Conservation (phyloP, 2,329 filamentous ascomycete species). For the Colletotrichum coccodes region DNA sequence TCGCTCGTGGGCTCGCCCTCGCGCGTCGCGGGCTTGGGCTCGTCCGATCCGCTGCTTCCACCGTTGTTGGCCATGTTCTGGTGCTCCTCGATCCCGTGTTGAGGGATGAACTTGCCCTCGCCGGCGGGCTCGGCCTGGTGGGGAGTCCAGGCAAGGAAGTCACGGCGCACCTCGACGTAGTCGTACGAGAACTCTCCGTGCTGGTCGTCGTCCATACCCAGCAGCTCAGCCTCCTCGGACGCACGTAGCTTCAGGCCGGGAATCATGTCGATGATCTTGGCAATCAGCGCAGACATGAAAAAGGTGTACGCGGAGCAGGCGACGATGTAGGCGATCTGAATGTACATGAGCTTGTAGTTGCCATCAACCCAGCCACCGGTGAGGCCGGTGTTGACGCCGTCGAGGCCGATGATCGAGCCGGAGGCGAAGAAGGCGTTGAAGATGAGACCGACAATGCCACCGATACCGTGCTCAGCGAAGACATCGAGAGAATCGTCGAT, state of each 20-base stretch:
- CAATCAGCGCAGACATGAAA: constrained; percentile 77
- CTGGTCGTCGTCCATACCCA: constrained; percentile 91
- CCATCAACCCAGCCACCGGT: constrained; percentile 80
- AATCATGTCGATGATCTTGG: constrained; percentile 78
- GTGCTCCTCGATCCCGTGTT: constrained; percentile 79
- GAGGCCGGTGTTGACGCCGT: constrained; percentile 77
- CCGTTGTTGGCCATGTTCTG: constrained; percentile 47
- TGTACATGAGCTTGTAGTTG: constrained; percentile 79
- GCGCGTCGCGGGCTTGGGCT: constrained; percentile 25
- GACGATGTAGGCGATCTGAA: constrained; percentile 81
- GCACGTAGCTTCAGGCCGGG: constrained; percentile 84
- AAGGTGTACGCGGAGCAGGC: constrained; percentile 76
- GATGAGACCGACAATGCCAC: constrained; percentile 74
- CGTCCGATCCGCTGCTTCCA: constrained; percentile 28
- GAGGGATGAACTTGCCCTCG: constrained; percentile 68
- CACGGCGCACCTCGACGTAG: constrained; percentile 88
- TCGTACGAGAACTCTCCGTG: constrained; percentile 92
- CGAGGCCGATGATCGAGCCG: constrained; percentile 77
- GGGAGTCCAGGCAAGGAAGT: constrained; percentile 89
- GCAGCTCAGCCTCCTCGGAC: constrained; percentile 82
- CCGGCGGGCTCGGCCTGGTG: constrained; percentile 72
- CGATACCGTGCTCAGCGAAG: constrained; percentile 77
- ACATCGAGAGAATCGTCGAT: constrained; percentile 80
- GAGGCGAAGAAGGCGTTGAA: constrained; percentile 80
- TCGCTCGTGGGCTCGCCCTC: constrained; percentile 28